These are phyloP conservation scores for Paramecium pentaurelia DNA, from an alignment of 73 alveolate species.

Conservation along the genomic window DNA sequence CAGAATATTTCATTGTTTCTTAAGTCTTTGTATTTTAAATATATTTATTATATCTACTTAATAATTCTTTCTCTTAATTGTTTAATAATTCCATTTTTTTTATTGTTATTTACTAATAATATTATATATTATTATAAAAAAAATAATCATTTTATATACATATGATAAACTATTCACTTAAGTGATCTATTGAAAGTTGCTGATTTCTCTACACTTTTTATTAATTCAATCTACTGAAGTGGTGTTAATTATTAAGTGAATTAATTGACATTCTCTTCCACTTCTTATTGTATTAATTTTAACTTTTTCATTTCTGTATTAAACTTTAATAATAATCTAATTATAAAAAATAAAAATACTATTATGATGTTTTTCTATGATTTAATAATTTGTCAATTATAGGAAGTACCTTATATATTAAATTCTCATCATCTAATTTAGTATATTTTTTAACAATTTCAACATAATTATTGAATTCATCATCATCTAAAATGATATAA, in stretches of 20 bases:
- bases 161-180: not conserved
- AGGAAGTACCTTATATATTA: conserved; percentile 8
- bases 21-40: not conserved
- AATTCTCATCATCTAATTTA: conserved; percentile 25
- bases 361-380: not conserved
- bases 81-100: not conserved
- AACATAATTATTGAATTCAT: conserved; percentile 29
- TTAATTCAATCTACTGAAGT: not conserved
- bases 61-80: not conserved
- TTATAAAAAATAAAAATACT: not conserved
- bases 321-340: not conserved
- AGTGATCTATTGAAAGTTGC: not conserved
- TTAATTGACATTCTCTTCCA: not conserved
- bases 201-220: not conserved
- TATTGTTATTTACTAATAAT: not conserved
- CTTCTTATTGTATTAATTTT: not conserved
- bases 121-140: not conserved
- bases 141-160: not conserved
- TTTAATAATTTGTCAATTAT: conserved; percentile 25
- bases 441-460: not conserved
- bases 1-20: not conserved
- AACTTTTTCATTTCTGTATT: not conserved
- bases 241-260: conserved; percentile 5
- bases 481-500: not conserved
- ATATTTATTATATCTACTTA: not conserved